Conservation (phyloP, 225 moss, liverwort and hornwort genomes). For the Physcomitrellopsis africana region DNA sequence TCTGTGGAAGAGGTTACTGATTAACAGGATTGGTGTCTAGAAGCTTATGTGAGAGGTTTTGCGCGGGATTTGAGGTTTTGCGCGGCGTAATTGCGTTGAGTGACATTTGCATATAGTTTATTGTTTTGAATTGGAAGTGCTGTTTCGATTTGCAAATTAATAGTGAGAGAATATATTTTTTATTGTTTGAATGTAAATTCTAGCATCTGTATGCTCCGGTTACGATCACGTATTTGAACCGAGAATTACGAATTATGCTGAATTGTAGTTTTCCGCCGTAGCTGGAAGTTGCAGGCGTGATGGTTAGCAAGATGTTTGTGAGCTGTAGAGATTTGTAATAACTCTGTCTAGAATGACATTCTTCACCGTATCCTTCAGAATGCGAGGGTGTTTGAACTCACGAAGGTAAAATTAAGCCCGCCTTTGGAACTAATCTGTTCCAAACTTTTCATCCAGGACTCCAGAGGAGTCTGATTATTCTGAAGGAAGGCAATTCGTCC, state of each 20-base stretch:
- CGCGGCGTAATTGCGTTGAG: slow-evolving; percentile 11
- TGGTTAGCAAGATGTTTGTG: neutral
- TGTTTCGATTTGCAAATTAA: neutral
- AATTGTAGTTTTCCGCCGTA: slow-evolving; percentile 3
- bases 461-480: slow-evolving; percentile 6
- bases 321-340: neutral
- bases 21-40: too few species aligned
- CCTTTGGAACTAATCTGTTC: slow-evolving; percentile 9
- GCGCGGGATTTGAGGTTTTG: slow-evolving; percentile 34
- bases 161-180: neutral
- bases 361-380: slow-evolving; percentile 21
- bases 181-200: neutral
- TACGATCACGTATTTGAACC: neutral
- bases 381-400: slow-evolving; percentile 31
- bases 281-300: neutral
- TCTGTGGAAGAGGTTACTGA: too few species aligned
- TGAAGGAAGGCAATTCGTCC: slow-evolving; percentile 31
- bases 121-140: neutral
- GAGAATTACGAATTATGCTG: neutral
- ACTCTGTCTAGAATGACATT: neutral
- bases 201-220: neutral
- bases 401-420: neutral
- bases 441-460: neutral
- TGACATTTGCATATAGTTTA: neutral
- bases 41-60: slow-evolving; percentile 6